These are phyloP conservation scores for Rhodotorula taiwanensis DNA, from an alignment of 768 basidiomycete species.

Conservation along the genomic window DNA sequence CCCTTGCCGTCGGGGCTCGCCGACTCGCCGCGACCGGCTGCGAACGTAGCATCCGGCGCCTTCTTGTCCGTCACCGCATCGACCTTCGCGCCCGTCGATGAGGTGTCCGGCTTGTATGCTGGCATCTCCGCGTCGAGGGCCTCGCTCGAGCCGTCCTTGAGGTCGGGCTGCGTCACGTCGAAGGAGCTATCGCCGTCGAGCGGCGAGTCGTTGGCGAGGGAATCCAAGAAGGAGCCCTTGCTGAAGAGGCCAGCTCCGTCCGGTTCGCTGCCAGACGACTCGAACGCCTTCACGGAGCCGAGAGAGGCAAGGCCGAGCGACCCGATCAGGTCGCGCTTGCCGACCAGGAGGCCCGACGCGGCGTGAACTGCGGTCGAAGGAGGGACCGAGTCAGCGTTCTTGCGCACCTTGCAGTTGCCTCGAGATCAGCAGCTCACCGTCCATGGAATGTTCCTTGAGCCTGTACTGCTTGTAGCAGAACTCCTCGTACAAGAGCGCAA, in stretches of 20 bases:
- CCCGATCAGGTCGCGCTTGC: background rate
- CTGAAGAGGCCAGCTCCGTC: background rate
- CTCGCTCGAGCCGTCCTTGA: too few relatives aligned
- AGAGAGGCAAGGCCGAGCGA: background rate
- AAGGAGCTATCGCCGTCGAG: too few relatives aligned
- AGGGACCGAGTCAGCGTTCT: background rate
- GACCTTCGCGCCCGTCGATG: too few relatives aligned
- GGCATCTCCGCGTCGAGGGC: too few relatives aligned
- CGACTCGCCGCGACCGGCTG: too few relatives aligned
- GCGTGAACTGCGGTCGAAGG: background rate
- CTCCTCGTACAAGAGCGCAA: conserved; percentile 8
- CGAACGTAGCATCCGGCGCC: too few relatives aligned
- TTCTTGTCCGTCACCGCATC: too few relatives aligned
- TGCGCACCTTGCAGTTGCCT: too few relatives aligned
- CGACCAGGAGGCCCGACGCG: background rate
- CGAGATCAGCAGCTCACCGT: too few relatives aligned
- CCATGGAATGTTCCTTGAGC: background rate
- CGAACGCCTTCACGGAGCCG: background rate
- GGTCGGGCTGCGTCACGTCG: too few relatives aligned
- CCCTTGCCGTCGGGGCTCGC: too few relatives aligned
- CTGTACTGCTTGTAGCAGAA: conserved; percentile 13
- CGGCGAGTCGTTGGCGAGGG: background rate
- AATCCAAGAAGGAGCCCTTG: background rate
- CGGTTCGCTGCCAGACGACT: background rate
- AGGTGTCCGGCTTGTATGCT: too few relatives aligned